These are phyloP conservation scores for Auricularia sp. DNA, from an alignment of 768 basidiomycete genomes.

Conservation along the genomic window DNA sequence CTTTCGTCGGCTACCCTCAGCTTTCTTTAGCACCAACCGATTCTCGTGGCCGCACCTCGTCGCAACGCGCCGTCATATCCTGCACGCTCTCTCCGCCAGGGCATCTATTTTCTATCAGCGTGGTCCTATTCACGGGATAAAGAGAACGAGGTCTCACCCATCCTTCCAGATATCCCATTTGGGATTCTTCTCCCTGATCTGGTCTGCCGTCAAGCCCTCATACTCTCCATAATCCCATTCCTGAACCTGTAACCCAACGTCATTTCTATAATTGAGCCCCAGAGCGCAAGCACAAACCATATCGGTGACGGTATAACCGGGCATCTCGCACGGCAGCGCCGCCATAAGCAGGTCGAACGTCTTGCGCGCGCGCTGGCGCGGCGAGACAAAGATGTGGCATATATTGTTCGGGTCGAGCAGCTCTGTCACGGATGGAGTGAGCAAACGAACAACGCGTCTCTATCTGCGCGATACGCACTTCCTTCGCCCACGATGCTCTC, in stretches of 20 bases:
- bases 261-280: neutral
- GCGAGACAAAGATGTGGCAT: slow-evolving; percentile 69
- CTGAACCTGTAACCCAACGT: slow-evolving; percentile 24
- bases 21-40: slow-evolving; percentile 33
- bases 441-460: no score
- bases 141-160: slow-evolving; percentile 38
- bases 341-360: slow-evolving; percentile 76
- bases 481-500: slow-evolving; percentile 62
- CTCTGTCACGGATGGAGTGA: slow-evolving; percentile 28
- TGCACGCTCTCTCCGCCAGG: slow-evolving; percentile 79
- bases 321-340: slow-evolving; percentile 24
- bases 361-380: slow-evolving; percentile 73
- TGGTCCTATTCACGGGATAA: neutral
- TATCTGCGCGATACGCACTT: slow-evolving; percentile 38
- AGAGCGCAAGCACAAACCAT: neutral
- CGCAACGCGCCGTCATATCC: slow-evolving; percentile 73
- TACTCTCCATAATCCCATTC: slow-evolving; percentile 91
- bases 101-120: slow-evolving; percentile 38
- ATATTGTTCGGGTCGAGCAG: slow-evolving; percentile 74
- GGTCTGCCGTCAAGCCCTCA: slow-evolving; percentile 72
- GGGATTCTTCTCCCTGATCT: slow-evolving; percentile 54
- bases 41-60: slow-evolving; percentile 48
- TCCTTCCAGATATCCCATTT: slow-evolving; percentile 81
- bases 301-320: slow-evolving; percentile 51
- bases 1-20: neutral